Base-by-base conservation (phyloP, 2,329 filamentous ascomycete species). In the Coniochaeta hoffmannii region DNA sequence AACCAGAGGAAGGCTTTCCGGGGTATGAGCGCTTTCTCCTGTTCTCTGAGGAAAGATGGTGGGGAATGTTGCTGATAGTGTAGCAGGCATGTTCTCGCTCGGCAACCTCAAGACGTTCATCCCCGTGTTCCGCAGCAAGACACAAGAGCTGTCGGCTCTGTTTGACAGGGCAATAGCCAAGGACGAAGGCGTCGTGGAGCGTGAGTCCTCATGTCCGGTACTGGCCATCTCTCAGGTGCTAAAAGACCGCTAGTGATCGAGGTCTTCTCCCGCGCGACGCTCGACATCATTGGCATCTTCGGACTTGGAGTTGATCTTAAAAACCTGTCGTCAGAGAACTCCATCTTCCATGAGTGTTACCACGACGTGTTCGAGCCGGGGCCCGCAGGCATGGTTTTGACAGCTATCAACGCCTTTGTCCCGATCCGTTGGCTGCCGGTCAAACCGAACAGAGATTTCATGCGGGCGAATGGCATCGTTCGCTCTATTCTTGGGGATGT, bases 401-500 rank as follows among this genome's bases (percentile, higher is more conserved):
- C 64, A 12, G 62, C 68, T 24, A 64, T 70, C 1, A 64, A 68
- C 35, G 64, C 65, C 3, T 59, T 71, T 30, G 31, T 72, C 12
- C 71, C 71, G 0, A 63, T 72, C 17, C 62, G 70, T n/a, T 69
- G 66, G 60, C 63, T 73, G 9, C 72, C 71, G 0, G 49, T 75
- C 6, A 62, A 67, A 41, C 69, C 68, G 28, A 73, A 73, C 53
- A 61, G 61, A 34, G 63, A 66, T 1, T 74, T 73, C 54, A 62
- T 70, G 1, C 55, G 57, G 11, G 66, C 68, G 5, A 71, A 65
- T 49, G 56, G 55, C 1, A 59, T 61, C 32, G 64, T 70, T 14
- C 68, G 68, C 58, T 41, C 60, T 57, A 58, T 69, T 57, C 24
- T 71, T 46, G 11, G 62, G 34, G 6, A 64, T 8, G 57, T 65